phyloP scores from a whole-genome alignment of 1,139 yeast species.

The Yamadazyma sp. region DNA sequence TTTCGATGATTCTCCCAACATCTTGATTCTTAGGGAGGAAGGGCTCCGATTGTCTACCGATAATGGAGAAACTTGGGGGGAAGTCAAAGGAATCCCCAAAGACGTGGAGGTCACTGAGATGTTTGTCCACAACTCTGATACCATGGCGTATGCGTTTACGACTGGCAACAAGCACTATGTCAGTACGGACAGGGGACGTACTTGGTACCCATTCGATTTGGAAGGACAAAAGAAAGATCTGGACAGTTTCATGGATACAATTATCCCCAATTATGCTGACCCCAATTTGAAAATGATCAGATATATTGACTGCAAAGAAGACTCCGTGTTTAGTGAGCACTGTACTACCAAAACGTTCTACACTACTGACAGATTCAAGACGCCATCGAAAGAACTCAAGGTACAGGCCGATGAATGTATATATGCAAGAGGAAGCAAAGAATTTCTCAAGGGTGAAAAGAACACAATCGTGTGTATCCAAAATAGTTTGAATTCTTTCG shows the following conservation, averaged over 20 bases:
- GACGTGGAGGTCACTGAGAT: slow-evolving; percentile 18
- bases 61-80: slow-evolving; percentile 58
- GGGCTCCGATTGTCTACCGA: slow-evolving; percentile 48
- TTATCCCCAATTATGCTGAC: slow-evolving; percentile 41
- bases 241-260: slow-evolving; percentile 10
- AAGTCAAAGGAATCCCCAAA: slow-evolving; percentile 29
- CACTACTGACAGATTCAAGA: slow-evolving; percentile 54
- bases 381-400: slow-evolving; percentile 29
- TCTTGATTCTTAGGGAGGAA: slow-evolving; percentile 18
- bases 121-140: slow-evolving; percentile 48
- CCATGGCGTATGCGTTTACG: slow-evolving; percentile 56
- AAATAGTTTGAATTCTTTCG: slow-evolving; percentile 42
- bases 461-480: slow-evolving; percentile 51
- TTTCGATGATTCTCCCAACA: slow-evolving; percentile 56
- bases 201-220: slow-evolving; percentile 51
- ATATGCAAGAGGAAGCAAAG: slow-evolving; percentile 48
- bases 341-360: slow-evolving; percentile 34
- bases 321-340: slow-evolving; percentile 29
- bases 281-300: slow-evolving; percentile 41
- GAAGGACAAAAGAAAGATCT: slow-evolving; percentile 11
- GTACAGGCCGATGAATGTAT: slow-evolving; percentile 44
- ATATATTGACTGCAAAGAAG: slow-evolving; percentile 35
- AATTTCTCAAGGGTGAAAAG: slow-evolving; percentile 40
- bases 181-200: slow-evolving; percentile 57
- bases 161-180: slow-evolving; percentile 39